Base-by-base conservation (phyloP, 768 basidiomycete species). In the Agaricus blazei region DNA sequence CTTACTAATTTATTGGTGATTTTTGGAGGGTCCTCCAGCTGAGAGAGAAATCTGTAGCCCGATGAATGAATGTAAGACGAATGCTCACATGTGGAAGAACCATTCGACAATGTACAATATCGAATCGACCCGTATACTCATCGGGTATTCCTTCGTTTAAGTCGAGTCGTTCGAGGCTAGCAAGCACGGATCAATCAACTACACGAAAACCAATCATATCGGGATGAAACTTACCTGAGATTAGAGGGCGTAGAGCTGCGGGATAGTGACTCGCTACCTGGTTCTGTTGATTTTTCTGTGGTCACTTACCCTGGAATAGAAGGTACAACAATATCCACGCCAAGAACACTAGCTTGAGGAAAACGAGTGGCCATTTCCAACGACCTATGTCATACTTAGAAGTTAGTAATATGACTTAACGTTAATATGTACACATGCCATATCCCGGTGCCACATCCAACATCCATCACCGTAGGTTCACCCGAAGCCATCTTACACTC, bases 401-500 rank as follows among this genome's bases (percentile, higher is more conserved):
- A 15, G 11, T 48, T 24, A 40, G 28, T 28, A 48, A 15, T 45
- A 9, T n/a, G 6, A n/a, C n/a, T 45, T 40, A 36, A n/a, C 26
- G 19, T 14, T 9, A n/a, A n/a, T 24, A 19, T 15, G 26, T 28
- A 15, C 42, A 54, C 61, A n/a, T 47, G 65, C 67, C 68, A 69
- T 45, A 65, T 64, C 24, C 63, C 68, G 23, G 67, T 67, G 9
- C 68, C 67, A 23, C 65, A 68, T 5, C 68, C 68, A 23, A 69
- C 56, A 41, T 69, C 68, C 27, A 68, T 55, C 15, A 69, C 55
- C n/a, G 49, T 47, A 11, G 63, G 50, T 26, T 26, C 43, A 23
- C n/a, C 37, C 37, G 45, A 60, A 52, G 9, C 27, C 37, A 65
- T 52, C 11, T 59, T 51, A 14, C 49, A 31, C 19, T 65, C 46